Evolutionary conservation across 179 eudicot genomes (phyloP).

Genomic region (Corrigiola litoralis): DNA sequence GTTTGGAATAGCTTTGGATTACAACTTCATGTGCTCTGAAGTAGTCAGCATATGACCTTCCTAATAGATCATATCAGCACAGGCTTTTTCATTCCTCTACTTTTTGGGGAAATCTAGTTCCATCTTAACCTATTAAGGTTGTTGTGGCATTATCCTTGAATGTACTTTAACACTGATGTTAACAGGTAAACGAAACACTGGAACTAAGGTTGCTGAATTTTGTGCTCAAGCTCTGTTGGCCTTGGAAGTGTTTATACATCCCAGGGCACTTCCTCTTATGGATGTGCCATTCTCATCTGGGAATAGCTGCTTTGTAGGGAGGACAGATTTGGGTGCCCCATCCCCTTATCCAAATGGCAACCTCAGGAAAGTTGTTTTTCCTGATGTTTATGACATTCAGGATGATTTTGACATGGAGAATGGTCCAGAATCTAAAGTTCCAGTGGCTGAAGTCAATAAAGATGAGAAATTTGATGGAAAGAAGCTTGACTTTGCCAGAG

Average conservation of each 20-base stretch:
- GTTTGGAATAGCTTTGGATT: no score
- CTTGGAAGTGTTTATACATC: constrained; percentile 80
- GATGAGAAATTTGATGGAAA: constrained; percentile 13
- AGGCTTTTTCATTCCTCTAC: no score
- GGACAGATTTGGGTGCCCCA: constrained; percentile 25
- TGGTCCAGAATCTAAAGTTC: constrained; percentile 29
- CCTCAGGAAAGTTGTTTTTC: no score
- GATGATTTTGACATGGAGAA: constrained; percentile 45
- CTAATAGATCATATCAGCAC: no score
- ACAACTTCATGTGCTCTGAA: no score
- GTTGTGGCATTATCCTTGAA: no score
- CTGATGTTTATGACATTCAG: constrained; percentile 44
- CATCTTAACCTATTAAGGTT: no score
- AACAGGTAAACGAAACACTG: constrained; percentile 66
- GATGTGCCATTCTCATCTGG: constrained; percentile 35
- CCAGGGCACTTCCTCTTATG: constrained; percentile 62
- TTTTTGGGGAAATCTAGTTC: no score
- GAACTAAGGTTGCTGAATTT: constrained; percentile 59
- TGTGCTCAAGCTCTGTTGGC: constrained; percentile 71
- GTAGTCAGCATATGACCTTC: no score
- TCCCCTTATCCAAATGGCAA: no score
- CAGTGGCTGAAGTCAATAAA: constrained; percentile 15
- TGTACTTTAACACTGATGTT: no score
- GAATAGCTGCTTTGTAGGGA: constrained; percentile 12
- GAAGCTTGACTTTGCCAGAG: constrained; percentile 10